Base-by-base conservation (phyloP, 257 asterid species). In the Ilex aquifolium region DNA sequence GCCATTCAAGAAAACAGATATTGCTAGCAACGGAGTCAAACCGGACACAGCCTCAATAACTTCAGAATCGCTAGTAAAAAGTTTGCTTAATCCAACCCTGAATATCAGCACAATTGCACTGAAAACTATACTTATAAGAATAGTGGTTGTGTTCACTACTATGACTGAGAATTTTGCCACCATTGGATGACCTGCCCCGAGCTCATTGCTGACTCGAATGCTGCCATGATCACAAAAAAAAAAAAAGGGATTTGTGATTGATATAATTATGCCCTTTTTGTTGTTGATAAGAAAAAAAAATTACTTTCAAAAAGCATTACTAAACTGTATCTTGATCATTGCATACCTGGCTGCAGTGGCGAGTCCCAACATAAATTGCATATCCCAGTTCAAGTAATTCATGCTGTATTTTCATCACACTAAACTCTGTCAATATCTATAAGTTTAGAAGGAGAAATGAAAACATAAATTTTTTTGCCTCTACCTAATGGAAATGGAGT, bases 301-400 rank as follows among this genome's bases (percentile, higher is more conserved):
- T 1, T 1, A 21, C 27, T 21, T 21, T 21, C 27, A 21, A 21
- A 21, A 21, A 21, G 27, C 27, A 1, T 21, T 21, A 21, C 27
- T 21, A 21, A 21, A 21, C 27, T 21, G 27, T 21, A 21, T 21
- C 8, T 36, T 8, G 7, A 36, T 2, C 42, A 2, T 36, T 36
- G 4, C 14, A 3, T 65, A 73, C 80, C 80, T 75, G 65, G 76
- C 70, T 10, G 70, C 73, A 44, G 68, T 57, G 0, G 68, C 63
- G 44, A 75, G 15, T 59, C 80, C 80, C 32, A 75, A 52, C 74
- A 71, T 66, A 10, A 70, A 54, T 11, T 57, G 51, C 64, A 75
- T 66, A 31, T 75, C 76, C 80, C 80, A 75, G 65, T 66, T 70
- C 67, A 55, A 70, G 56, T 75, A 75, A 62, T 70, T 75, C 80